Percentiles rank a stretch among this genome's conserved stretches.
Conservation (phyloP, 768 basidiomycete genomes). For the Phylloporus sp. region DNA sequence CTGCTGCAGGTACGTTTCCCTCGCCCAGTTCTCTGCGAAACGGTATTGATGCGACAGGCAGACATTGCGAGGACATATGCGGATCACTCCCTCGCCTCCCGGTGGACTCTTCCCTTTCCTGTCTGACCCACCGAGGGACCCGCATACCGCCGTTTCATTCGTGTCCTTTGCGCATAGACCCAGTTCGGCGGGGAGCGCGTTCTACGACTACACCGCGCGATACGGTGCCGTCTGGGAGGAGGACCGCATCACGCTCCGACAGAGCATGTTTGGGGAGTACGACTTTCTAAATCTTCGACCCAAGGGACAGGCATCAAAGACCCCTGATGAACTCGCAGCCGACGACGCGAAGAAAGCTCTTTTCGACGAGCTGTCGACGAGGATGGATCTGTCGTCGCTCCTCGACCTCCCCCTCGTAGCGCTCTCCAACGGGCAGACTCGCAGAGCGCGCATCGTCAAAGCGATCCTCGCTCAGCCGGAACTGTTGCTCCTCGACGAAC, state of each 20-base stretch:
- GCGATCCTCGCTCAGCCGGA: constrained; percentile 68
- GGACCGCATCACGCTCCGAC: constrained; percentile 69
- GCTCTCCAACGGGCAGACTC: constrained; percentile 87
- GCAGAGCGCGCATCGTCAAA: constrained; percentile 77
- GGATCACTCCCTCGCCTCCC: constrained; percentile 60
- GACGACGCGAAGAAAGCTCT: constrained; percentile 29
- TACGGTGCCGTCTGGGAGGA: constrained; percentile 87
- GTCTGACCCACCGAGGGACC: constrained; percentile 37
- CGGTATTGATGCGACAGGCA: constrained; percentile 18
- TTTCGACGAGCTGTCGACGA: constrained; percentile 50
- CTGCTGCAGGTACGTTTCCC: constrained; percentile 70
- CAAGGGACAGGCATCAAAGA: constrained; percentile 17
- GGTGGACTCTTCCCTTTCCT: constrained; percentile 79
- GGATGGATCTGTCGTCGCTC: constrained; percentile 54
- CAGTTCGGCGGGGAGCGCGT: constrained; percentile 57
- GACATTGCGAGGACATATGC: constrained; percentile 68
- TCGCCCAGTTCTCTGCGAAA: neutral
- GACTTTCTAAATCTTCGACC: constrained; percentile 32
- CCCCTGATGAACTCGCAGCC: constrained; percentile 20
- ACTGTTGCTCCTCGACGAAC: constrained; percentile 86
- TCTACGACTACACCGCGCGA: constrained; percentile 89
- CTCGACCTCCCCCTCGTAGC: constrained; percentile 84
- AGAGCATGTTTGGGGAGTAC: constrained; percentile 60
- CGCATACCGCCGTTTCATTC: constrained; percentile 45
- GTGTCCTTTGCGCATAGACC: constrained; percentile 68